Evolutionary conservation across 1,139 yeast genomes (phyloP), one percentile per base, ranked within the genome.

Genomic region (Yamadazyma diddensiae): DNA sequence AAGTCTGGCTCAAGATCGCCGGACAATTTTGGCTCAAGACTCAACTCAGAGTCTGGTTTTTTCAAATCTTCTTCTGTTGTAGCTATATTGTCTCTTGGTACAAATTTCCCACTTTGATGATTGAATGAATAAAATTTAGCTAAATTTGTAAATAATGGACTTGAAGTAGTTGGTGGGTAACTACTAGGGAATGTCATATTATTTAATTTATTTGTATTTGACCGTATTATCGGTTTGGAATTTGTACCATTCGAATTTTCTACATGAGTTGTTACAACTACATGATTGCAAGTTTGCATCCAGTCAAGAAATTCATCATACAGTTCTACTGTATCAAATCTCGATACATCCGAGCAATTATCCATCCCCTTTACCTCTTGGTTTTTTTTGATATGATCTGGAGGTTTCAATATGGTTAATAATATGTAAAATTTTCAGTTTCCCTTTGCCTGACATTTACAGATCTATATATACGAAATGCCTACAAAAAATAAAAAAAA

Each of bases 261-360:
- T 9, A 9, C 9, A 18, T 11, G 15, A 13, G 25, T 13, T 13
- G 6, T n/a, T 6, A 15, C 8, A 9, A 24, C n/a, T n/a, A 15
- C 27, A 15, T 24, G 30, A 28, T 14, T 18, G 13, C 15, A 14
- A 20, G 8, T 20, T 33, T 55, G 60, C 53, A 60, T 59, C 30
- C 46, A 57, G 32, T 46, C 54, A 26, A 60, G 46, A 41, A 60
- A 62, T 42, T 58, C 62, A 39, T 53, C 47, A 42, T 58, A 57
- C 55, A 54, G 60, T 33, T 55, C 60, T 24, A 54, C 53, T 10
- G 51, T 42, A 17, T 40, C 34, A 6, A 35, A 18, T 18, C 9
- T 9, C 8, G 20, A 6, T 9, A 18, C 20, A 6, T 18, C 20
- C 6, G 20, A 18, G 20, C 9, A 18, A 9, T 18, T 18, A 9